These are phyloP conservation scores for Gossypium stocksii DNA, from an alignment of 345 rosid genomes.

Conservation along the genomic window DNA sequence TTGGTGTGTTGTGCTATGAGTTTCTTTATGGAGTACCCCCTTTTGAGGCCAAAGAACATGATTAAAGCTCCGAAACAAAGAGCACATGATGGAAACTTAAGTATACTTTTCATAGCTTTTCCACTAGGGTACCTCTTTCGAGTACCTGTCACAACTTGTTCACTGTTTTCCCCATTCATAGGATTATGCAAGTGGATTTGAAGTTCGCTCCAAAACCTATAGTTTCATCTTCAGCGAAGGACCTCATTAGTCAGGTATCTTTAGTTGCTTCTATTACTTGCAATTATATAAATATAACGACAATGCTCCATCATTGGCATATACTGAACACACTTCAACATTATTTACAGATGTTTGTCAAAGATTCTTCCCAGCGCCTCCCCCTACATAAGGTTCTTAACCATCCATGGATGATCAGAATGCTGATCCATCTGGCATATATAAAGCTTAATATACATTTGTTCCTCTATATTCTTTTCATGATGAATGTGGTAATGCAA, in stretches of 20 bases:
- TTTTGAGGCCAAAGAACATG: constrained; percentile 85
- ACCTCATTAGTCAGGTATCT: constrained; percentile 76
- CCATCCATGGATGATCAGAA: constrained; percentile 94
- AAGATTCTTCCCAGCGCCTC: constrained; percentile 73
- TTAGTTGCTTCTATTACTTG: not conserved
- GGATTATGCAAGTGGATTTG: constrained; percentile 94
- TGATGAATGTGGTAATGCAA: not conserved
- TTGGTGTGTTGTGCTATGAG: constrained; percentile 90
- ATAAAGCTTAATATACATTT: constrained; percentile 37
- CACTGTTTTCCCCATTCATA: constrained; percentile 16
- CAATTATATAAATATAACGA: not conserved
- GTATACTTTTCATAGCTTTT: no score
- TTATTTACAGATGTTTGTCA: constrained; percentile 74
- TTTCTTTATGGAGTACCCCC: constrained; percentile 87
- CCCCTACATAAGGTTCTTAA: constrained; percentile 85
- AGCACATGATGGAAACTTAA: not conserved
- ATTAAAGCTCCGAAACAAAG: not conserved
- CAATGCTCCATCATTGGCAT: not conserved
- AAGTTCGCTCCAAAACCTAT: constrained; percentile 87
- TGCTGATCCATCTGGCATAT: constrained; percentile 85
- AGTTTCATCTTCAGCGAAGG: constrained; percentile 85
- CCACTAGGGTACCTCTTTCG: no score
- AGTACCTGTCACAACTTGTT: not conserved
- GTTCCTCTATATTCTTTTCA: not conserved
- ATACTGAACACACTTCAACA: not conserved